These are phyloP conservation scores for Salicornia ramosissima DNA, from an alignment of 148 eudicot genomes.

Conservation along the genomic window DNA sequence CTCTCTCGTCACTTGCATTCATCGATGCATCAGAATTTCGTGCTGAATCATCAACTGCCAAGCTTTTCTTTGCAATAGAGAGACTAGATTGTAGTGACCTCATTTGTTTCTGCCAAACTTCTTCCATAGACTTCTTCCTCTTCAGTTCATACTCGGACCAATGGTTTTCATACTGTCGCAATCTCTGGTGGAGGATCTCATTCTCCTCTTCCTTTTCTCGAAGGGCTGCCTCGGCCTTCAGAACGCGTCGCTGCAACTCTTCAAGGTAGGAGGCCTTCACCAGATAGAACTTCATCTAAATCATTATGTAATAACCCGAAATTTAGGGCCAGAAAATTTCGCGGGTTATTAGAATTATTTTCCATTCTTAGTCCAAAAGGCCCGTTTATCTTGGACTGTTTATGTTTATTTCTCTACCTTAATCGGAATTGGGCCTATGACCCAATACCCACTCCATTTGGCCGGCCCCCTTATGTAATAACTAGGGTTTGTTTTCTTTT, in stretches of 20 bases:
- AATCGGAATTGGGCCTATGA: no score
- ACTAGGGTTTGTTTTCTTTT: no score
- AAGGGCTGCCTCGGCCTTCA: conserved; percentile 80
- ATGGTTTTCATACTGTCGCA: conserved; percentile 83
- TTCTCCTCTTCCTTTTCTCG: conserved; percentile 88
- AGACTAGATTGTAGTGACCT: conserved; percentile 95
- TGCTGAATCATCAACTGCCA: conserved; percentile 62
- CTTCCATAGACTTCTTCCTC: conserved; percentile 99
- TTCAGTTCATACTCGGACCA: conserved; percentile 93
- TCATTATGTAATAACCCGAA: no score
- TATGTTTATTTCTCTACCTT: no score
- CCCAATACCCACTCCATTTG: no score
- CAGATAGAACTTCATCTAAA: no score
- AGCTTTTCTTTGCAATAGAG: conserved; percentile 76
- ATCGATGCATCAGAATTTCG: conserved; percentile 70
- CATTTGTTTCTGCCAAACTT: conserved; percentile 98
- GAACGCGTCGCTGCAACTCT: conserved; percentile 85
- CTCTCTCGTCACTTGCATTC: conserved; percentile 44
- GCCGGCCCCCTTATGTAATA: no score
- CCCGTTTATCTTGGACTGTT: no score
- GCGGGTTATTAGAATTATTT: no score
- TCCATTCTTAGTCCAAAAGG: no score
- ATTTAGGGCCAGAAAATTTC: no score
- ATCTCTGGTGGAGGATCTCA: conserved; percentile 76
- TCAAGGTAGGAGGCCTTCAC: conserved; percentile 85